Evolutionary conservation across 2,329 filamentous ascomycete genomes (phyloP).

Genomic region (Penicillium sp.): DNA sequence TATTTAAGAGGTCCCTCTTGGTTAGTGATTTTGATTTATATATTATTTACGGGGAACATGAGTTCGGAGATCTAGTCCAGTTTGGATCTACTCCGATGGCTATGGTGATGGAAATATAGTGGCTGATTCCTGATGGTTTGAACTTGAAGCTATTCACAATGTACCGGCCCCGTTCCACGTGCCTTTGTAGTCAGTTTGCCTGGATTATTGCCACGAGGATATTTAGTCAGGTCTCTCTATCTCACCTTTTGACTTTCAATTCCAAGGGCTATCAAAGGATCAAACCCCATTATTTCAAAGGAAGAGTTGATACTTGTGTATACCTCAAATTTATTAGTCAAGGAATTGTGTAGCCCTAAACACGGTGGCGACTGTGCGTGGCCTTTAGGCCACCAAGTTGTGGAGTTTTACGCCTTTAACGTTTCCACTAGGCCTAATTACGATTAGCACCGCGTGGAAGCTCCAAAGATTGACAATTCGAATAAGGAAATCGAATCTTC

Average conservation of each 20-base stretch:
- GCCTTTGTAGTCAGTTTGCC: background rate
- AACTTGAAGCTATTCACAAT: background rate
- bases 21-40: no score
- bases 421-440: background rate
- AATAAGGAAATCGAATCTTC: background rate
- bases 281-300: background rate
- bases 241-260: background rate
- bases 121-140: background rate
- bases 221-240: background rate
- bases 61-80: no score
- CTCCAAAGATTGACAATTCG: background rate
- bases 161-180: background rate
- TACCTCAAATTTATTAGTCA: background rate
- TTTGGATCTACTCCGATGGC: background rate
- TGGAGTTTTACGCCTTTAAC: background rate
- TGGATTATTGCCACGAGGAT: background rate
- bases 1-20: no score
- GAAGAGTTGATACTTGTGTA: background rate
- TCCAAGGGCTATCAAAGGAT: background rate
- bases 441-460: background rate
- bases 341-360: background rate
- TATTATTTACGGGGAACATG: no score
- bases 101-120: background rate
- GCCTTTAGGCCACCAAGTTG: background rate
- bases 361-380: background rate